Base-by-base conservation (phyloP, 305 asterid genomes). In the Striga hermonthica region DNA sequence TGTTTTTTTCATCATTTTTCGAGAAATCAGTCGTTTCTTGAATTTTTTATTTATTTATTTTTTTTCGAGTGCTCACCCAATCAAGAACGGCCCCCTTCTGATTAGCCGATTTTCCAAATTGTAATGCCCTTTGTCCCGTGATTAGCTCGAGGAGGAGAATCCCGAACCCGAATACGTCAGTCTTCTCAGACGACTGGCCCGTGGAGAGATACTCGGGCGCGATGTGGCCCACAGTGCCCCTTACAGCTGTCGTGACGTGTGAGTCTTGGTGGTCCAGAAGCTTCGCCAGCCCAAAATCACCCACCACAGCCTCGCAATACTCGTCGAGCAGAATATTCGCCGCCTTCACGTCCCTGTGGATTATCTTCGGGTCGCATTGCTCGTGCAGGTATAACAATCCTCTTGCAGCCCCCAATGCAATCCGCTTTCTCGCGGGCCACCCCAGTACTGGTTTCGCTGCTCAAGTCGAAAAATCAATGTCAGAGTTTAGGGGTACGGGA, bases 201-300 rank as follows among this genome's bases (percentile, higher is more conserved):
- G 98, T 92, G 12, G 98, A 91, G 11, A 91, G 85, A 75, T 91
- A 91, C 56, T 91, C 98, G 0, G 98, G 98, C 28, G 98, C 98
- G 14, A 91, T 89, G 69, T 91, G 98, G 7, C 98, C 98, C 50
- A 87, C 98, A 1, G 98, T 91, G 63, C 98, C 98, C 40, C 98
- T 86, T 1, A 91, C 97, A 54, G 98, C 98, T 0, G 98, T 91
- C 5, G 98, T 89, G 45, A 91, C 98, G 37, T 91, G 98, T 0
- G 98, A 82, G 66, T 89, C 98, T 52, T 85, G 85, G 60, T 85
- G 98, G 74, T 91, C 98, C 73, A 91, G 70, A 22, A 91, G 98
- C 89, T 91, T 91, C 4, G 97, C 98, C 76, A 91, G 44, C 40
- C 98, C 98, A 64, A 91, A 91, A 72, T 91, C 98, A 63, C 98